These are phyloP conservation scores for Vararia minispora DNA, from an alignment of 768 basidiomycete species.

Conservation along the genomic window DNA sequence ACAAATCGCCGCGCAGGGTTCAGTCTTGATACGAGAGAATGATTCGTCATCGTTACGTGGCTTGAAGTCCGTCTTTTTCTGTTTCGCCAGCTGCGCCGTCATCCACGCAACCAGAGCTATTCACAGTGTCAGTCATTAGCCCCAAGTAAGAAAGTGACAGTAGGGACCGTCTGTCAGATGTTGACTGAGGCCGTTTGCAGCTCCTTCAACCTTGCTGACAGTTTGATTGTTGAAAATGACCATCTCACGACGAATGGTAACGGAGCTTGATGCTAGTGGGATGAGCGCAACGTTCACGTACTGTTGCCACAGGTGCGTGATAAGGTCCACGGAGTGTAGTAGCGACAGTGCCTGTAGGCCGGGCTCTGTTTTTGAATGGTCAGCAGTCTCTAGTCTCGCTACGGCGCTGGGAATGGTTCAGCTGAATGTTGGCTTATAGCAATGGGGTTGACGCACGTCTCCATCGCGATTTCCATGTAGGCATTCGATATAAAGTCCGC, in stretches of 20 bases:
- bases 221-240: slow-evolving; percentile 83
- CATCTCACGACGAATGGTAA: slow-evolving; percentile 89
- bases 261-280: slow-evolving; percentile 75
- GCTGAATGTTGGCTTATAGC: not conserved
- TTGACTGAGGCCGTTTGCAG: slow-evolving; percentile 70
- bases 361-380: slow-evolving; percentile 66
- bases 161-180: slow-evolving; percentile 69
- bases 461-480: slow-evolving; percentile 86
- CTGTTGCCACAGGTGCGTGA: slow-evolving; percentile 95
- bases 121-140: not conserved
- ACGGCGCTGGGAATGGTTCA: slow-evolving; percentile 39
- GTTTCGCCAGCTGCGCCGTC: slow-evolving; percentile 66
- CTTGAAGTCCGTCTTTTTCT: slow-evolving; percentile 95
- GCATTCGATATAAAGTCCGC: slow-evolving; percentile 74
- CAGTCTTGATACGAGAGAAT: slow-evolving; percentile 89
- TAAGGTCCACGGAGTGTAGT: slow-evolving; percentile 67
- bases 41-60: slow-evolving; percentile 93
- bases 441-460: slow-evolving; percentile 53
- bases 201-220: slow-evolving; percentile 75
- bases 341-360: slow-evolving; percentile 55
- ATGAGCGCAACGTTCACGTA: slow-evolving; percentile 87
- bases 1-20: slow-evolving; percentile 81
- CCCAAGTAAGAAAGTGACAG: not conserved
- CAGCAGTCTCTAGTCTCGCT: slow-evolving; percentile 58
- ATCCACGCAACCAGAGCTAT: slow-evolving; percentile 70